Base-by-base conservation (phyloP, 192 early-diverging fungal species). In the Umbelopsis sp. region DNA sequence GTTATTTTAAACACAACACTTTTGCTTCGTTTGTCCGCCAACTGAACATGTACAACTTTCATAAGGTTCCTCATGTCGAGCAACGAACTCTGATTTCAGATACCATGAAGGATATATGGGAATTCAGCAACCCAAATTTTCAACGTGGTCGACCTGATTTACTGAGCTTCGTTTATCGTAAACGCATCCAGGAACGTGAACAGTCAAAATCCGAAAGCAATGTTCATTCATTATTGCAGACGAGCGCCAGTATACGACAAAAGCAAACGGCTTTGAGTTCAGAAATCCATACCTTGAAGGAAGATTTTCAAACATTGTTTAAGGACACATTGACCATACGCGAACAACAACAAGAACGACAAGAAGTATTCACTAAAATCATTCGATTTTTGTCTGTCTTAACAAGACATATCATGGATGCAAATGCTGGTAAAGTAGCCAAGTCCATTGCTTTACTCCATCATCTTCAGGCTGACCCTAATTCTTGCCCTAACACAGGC, bases 1-100 rank as follows among this genome's bases (percentile, higher is more conserved):
- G 80, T 22, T 91, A 90, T 71, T 95, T 95, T 78, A 95, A 95
- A 78, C 94, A 95, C 84, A 90, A 87, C 80, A 95, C 94, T 66
- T 94, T 94, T 71, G 84, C 91, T 23, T 89, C 86, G 44, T 95
- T 95, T 85, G 93, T 95, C 3, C 88, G 93, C 21, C 94, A 95
- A 75, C 86, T 95, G 16, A 95, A 95, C 78, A 89, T 95, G 90
- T 95, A 98, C 73, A 96, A 94, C 13, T 98, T 98, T 71, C 95
- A 95, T 82, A 98, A 98, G 67, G 88, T 96, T 15, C 94, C 93
- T 13, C 92, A 96, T 77, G 70, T 96, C 10, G 91, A 94, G 65
- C 91, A 94, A 47, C 95, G 96, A 41, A 91, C 92, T 3, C 82
- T 97, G 30, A 82, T 87, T 7, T 77, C 90, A 1, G 91, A 92